Conservation (phyloP, 192 early-diverging fungal species). For the Spinellus fusiger region DNA sequence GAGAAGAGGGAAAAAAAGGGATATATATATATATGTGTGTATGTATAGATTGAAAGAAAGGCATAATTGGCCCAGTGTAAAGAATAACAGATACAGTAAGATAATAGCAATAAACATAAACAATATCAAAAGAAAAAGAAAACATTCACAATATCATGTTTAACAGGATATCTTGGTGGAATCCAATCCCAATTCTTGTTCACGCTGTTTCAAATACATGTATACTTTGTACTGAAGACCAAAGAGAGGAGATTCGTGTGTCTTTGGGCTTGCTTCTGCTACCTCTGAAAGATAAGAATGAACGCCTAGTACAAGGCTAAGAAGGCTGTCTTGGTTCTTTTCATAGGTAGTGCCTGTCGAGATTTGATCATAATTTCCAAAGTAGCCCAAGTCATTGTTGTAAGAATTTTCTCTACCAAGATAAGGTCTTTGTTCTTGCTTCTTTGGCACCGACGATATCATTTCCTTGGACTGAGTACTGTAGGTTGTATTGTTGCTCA, state of each 20-base stretch:
- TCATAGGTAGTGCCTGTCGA: slow-evolving; percentile 11
- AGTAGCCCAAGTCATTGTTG: no score
- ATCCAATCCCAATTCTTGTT: slow-evolving; percentile 15
- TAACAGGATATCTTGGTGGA: slow-evolving; percentile 2
- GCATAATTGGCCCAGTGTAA: no score
- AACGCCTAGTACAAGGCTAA: slow-evolving; percentile 24
- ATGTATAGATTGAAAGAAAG: no score
- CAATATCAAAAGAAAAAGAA: slow-evolving; percentile 7
- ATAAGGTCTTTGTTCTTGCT: background rate
- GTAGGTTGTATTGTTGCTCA: background rate
- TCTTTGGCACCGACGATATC: background rate
- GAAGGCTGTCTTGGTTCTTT: slow-evolving; percentile 18
- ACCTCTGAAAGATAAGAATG: slow-evolving; percentile 25
- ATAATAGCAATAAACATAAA: no score
- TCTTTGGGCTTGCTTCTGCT: background rate
- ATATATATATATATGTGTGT: no score
- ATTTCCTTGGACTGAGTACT: background rate
- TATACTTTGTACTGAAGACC: slow-evolving; percentile 32
- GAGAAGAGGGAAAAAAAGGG: background rate
- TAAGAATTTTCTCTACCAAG: no score
- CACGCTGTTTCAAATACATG: slow-evolving; percentile 26
- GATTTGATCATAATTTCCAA: background rate
- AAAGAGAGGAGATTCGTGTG: slow-evolving; percentile 23
- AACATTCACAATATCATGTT: background rate
- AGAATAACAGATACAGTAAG: background rate